Conservation (phyloP, 148 eudicot species). For the Silene uniflora region DNA sequence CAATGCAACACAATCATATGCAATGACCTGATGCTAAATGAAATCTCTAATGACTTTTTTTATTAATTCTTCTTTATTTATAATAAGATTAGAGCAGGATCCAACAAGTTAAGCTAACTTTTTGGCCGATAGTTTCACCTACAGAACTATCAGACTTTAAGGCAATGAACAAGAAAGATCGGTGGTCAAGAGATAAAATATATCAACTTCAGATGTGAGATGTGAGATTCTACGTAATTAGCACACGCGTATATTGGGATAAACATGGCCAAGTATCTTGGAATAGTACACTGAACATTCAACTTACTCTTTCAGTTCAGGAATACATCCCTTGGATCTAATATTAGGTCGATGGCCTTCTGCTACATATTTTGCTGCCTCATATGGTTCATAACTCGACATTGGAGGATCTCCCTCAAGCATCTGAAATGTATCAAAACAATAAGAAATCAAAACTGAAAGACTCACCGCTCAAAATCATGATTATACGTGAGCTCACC, state of each 20-base stretch:
- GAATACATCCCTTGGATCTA: constrained; percentile 51
- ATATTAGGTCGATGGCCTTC: constrained; percentile 78
- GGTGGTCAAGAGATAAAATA: too few relatives aligned
- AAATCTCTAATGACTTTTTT: neutral
- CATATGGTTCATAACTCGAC: constrained; percentile 62
- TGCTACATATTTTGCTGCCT: constrained; percentile 70
- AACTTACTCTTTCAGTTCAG: constrained; percentile 77
- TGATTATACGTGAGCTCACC: constrained; percentile 41
- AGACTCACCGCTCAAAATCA: constrained; percentile 2
- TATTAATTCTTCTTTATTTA: neutral
- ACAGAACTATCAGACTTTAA: neutral
- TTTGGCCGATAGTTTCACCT: neutral
- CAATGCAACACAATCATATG: too few relatives aligned
- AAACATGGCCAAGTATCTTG: neutral
- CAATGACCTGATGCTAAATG: neutral
- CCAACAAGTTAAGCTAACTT: constrained; percentile 5
- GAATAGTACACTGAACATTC: neutral
- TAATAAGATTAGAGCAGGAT: neutral
- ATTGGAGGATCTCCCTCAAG: constrained; percentile 85
- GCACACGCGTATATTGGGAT: neutral
- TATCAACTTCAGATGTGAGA: too few relatives aligned
- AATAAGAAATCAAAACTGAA: constrained; percentile 12
- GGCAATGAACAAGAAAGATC: too few relatives aligned
- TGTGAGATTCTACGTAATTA: neutral
- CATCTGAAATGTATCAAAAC: constrained; percentile 44